These are phyloP conservation scores for Glutinoglossum americanum DNA, from an alignment of 495 filamentous ascomycete genomes.

Conservation along the genomic window DNA sequence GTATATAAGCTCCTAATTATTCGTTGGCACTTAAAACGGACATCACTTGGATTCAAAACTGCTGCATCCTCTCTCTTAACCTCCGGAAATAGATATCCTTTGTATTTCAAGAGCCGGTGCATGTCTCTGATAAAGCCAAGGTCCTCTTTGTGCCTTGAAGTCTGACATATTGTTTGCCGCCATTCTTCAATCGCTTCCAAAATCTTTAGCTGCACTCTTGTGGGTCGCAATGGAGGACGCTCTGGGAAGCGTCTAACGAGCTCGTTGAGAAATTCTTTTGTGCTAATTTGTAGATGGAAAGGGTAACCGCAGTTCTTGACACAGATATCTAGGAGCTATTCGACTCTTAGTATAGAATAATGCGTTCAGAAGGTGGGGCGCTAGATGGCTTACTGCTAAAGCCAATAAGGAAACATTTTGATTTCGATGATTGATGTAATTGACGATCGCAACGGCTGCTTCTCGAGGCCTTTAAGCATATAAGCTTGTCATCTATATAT, in stretches of 20 bases:
- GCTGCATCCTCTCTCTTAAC: slow-evolving; percentile 84
- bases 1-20: background rate
- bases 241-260: slow-evolving; percentile 92
- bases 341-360: slow-evolving; percentile 11
- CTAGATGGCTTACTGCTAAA: slow-evolving; percentile 29
- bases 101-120: slow-evolving; percentile 87
- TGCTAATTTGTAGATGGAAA: slow-evolving; percentile 94
- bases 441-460: slow-evolving; percentile 83
- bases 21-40: slow-evolving; percentile 18
- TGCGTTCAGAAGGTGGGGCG: slow-evolving; percentile 4
- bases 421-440: slow-evolving; percentile 88
- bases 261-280: slow-evolving; percentile 97
- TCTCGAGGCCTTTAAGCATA: slow-evolving; percentile 47
- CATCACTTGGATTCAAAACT: slow-evolving; percentile 91
- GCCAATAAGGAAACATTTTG: slow-evolving; percentile 84
- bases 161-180: slow-evolving; percentile 94
- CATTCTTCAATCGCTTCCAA: slow-evolving; percentile 97
- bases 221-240: slow-evolving; percentile 66
- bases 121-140: slow-evolving; percentile 92
- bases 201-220: slow-evolving; percentile 75
- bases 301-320: slow-evolving; percentile 99
- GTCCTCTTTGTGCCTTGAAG: slow-evolving; percentile 90
- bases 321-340: slow-evolving; percentile 80
- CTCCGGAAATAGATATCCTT: slow-evolving; percentile 89
- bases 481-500: background rate